Conservation (phyloP, 495 filamentous ascomycete species). For the Tuber brumale region DNA sequence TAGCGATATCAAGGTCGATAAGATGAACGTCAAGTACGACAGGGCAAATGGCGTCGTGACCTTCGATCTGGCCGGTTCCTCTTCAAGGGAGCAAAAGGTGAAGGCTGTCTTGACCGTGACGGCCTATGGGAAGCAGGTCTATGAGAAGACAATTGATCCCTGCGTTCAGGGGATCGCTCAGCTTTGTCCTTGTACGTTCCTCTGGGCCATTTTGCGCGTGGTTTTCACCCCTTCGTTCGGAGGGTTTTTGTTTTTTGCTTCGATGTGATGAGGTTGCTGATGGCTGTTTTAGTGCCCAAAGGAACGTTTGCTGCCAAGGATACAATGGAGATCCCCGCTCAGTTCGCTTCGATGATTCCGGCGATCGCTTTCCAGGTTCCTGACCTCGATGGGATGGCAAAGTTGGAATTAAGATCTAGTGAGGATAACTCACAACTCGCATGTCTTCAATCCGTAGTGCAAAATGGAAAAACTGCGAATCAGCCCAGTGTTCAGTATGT, state of each 20-base stretch:
- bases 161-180: constrained; percentile 60
- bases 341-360: constrained; percentile 70
- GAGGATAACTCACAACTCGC: constrained; percentile 60
- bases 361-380: constrained; percentile 86
- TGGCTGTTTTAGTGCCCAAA: constrained; percentile 54
- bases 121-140: constrained; percentile 81
- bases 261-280: constrained; percentile 37
- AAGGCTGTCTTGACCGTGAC: constrained; percentile 69
- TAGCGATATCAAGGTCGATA: constrained; percentile 62
- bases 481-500: constrained; percentile 74
- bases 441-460: constrained; percentile 73
- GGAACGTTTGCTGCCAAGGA: constrained; percentile 70
- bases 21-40: constrained; percentile 72
- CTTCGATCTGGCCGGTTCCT: constrained; percentile 81
- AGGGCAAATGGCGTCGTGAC: constrained; percentile 60
- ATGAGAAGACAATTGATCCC: constrained; percentile 73
- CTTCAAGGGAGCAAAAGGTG: constrained; percentile 67
- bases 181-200: constrained; percentile 74
- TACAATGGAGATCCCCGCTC: constrained; percentile 57
- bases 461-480: constrained; percentile 75
- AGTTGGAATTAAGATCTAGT: constrained; percentile 61
- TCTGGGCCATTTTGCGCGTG: background rate
- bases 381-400: constrained; percentile 82
- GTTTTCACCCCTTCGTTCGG: constrained; percentile 4
- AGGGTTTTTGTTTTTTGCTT: constrained; percentile 4